Evolutionary conservation across 371 early-diverging fungal genomes (phyloP), one percentile per base, ranked within the genome.

Genomic region (Syncephalis plumigaleata): DNA sequence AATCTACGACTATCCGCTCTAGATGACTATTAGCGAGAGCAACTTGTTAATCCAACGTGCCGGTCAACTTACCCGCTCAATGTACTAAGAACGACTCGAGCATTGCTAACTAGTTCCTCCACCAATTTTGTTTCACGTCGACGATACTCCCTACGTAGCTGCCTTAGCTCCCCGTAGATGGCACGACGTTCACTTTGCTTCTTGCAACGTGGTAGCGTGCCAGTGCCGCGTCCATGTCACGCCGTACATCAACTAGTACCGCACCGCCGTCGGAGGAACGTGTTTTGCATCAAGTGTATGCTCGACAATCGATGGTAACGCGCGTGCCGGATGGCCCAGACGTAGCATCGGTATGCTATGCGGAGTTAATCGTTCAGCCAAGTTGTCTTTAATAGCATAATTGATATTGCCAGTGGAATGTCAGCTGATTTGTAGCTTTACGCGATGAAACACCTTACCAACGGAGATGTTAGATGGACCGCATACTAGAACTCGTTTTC

Each of bases 391-490:
- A 31, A 24, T 31, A 11, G n/a, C n/a, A n/a, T n/a, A n/a, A n/a
- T n/a, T n/a, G 11, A 40, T 21, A 16, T n/a, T 26, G 8, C 16
- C 27, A 13, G 3, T 24, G 9, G 13, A 24, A 9, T 47, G 1
- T 17, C 2, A 26, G 22, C 31, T n/a, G n/a, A n/a, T n/a, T n/a
- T n/a, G n/a, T n/a, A n/a, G n/a, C n/a, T 2, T 23, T 9, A 43
- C 23, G 51, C 15, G 37, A 45, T 36, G 17, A 17, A 27, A 4
- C 13, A 47, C 23, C 64, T 53, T 72, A 76, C 82, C 87, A 7
- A 95, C 91, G 22, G 90, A 74, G 27, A 91, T 79, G 58, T 98
- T 98, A 22, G 87, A 86, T 1, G 95, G 94, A 0, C 87, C 96
- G 58, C 93, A 92, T 1, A 94, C 92, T 4, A 98, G 64, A 1